phyloP scores from a whole-genome alignment of 306 rosid genomes.

The Delonix regia region DNA sequence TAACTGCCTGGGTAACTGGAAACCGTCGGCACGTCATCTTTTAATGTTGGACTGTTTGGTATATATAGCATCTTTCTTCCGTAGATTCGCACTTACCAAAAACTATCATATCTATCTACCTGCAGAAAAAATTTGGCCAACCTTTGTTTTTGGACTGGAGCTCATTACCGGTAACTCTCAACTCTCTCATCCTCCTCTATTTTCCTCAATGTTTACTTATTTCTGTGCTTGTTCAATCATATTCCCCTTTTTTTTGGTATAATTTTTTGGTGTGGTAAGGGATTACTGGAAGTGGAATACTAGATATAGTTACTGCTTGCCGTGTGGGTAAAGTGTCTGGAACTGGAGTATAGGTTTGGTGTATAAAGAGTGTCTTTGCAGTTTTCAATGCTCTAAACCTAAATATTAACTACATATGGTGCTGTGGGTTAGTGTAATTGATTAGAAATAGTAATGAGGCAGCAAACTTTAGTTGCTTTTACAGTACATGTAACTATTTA shows the following conservation, averaged over 20 bases:
- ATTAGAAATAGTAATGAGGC: slow-evolving; percentile 4
- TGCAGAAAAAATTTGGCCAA: neutral
- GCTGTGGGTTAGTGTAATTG: slow-evolving; percentile 22
- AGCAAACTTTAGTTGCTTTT: neutral
- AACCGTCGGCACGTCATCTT: no score
- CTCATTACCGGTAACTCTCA: slow-evolving; percentile 25
- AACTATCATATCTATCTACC: neutral
- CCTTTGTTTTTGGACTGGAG: neutral
- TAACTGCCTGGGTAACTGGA: neutral
- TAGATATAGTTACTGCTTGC: neutral
- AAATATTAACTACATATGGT: neutral
- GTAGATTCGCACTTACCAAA: slow-evolving; percentile 26
- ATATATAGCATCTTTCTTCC: slow-evolving; percentile 36
- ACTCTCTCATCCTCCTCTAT: neutral
- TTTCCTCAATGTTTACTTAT: neutral
- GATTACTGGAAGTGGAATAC: slow-evolving; percentile 3
- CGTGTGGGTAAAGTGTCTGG: slow-evolving; percentile 2
- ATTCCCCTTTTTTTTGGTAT: neutral
- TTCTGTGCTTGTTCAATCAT: slow-evolving; percentile 17
- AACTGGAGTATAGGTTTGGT: neutral
- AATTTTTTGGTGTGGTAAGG: neutral
- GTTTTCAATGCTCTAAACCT: neutral
- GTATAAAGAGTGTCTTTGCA: neutral
- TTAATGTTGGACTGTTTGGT: neutral
- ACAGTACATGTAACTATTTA: neutral